Percentiles rank a stretch among this genome's conserved stretches.
Conservation (phyloP, 176 grass and related monocot genomes). For the Carex cristatella region DNA sequence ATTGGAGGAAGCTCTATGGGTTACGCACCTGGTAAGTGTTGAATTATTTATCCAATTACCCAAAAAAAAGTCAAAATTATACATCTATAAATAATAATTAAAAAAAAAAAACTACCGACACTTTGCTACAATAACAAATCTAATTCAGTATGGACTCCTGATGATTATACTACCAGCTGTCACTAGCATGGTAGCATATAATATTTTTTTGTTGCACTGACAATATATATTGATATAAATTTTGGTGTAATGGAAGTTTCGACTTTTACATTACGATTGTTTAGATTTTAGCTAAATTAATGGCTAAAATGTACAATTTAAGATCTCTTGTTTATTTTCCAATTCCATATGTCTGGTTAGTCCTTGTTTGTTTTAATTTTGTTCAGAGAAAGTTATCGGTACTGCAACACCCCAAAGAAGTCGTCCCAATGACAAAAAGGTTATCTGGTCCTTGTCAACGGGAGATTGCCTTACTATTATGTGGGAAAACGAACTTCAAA, state of each 20-base stretch:
- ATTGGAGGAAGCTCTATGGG: constrained; percentile 67
- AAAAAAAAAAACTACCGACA: not conserved
- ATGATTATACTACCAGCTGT: not conserved
- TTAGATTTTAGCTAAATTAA: not conserved
- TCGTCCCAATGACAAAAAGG: constrained; percentile 44
- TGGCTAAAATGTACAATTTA: not conserved
- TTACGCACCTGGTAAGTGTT: constrained; percentile 67
- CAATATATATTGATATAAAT: not conserved
- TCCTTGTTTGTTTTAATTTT: constrained; percentile 30
- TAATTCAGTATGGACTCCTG: not conserved
- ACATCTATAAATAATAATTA: not conserved
- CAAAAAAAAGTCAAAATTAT: not conserved
- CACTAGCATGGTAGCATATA: not conserved
- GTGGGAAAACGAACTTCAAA: constrained; percentile 49
- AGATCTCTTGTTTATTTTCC: not conserved
- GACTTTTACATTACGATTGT: not conserved
- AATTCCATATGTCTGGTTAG: not conserved
- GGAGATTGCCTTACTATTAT: constrained; percentile 59
- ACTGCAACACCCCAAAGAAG: constrained; percentile 53
- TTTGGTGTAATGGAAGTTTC: not conserved
- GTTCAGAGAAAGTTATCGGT: constrained; percentile 70
- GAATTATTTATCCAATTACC: not conserved
- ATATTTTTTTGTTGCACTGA: not conserved
- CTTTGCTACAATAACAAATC: not conserved
- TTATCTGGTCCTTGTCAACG: constrained; percentile 66